Evolutionary conservation across 2,329 filamentous ascomycete genomes (phyloP).

Genomic region (Ilyonectria sp.): DNA sequence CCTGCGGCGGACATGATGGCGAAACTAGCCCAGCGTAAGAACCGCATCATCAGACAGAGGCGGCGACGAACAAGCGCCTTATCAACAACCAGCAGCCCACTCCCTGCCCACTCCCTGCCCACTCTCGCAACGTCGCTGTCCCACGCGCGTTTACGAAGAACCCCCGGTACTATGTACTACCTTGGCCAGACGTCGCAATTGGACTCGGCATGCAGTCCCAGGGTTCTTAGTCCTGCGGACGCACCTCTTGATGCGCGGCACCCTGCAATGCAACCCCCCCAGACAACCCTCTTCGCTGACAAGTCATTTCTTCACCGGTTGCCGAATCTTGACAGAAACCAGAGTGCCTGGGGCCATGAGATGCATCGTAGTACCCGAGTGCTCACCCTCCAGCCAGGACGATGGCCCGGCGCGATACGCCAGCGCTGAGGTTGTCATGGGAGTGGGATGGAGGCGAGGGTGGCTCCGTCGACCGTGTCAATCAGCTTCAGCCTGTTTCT

Average conservation of each 20-base stretch:
- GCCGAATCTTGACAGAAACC: slow-evolving; percentile 18
- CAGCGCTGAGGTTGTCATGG: slow-evolving; percentile 3
- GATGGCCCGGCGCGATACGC: slow-evolving; percentile 4
- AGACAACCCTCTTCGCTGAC: slow-evolving; percentile 9
- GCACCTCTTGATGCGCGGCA: slow-evolving; percentile 27
- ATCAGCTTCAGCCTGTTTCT: slow-evolving; percentile 3
- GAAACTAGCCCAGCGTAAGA: slow-evolving; percentile 18
- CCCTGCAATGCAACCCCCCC: slow-evolving; percentile 22
- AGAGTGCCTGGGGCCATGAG: slow-evolving; percentile 26
- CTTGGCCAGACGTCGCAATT: background rate
- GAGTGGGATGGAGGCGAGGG: slow-evolving; percentile 5
- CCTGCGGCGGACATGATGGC: slow-evolving; percentile 25
- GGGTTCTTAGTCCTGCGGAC: slow-evolving; percentile 13
- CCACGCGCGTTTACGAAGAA: slow-evolving; percentile 18
- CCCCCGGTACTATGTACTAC: slow-evolving; percentile 1
- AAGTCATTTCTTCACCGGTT: slow-evolving; percentile 28
- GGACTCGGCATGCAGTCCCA: slow-evolving; percentile 12
- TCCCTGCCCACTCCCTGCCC: slow-evolving; percentile 17
- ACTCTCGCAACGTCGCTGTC: slow-evolving; percentile 17
- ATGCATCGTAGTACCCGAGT: slow-evolving; percentile 29
- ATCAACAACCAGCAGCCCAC: slow-evolving; percentile 25
- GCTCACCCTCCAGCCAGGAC: slow-evolving; percentile 18
- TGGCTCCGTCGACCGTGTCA: slow-evolving; percentile 4
- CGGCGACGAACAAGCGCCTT: slow-evolving; percentile 27
- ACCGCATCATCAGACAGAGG: slow-evolving; percentile 23